These are phyloP conservation scores for Stachybotrys echinatus DNA, from an alignment of 2,329 filamentous ascomycete genomes.

Conservation along the genomic window DNA sequence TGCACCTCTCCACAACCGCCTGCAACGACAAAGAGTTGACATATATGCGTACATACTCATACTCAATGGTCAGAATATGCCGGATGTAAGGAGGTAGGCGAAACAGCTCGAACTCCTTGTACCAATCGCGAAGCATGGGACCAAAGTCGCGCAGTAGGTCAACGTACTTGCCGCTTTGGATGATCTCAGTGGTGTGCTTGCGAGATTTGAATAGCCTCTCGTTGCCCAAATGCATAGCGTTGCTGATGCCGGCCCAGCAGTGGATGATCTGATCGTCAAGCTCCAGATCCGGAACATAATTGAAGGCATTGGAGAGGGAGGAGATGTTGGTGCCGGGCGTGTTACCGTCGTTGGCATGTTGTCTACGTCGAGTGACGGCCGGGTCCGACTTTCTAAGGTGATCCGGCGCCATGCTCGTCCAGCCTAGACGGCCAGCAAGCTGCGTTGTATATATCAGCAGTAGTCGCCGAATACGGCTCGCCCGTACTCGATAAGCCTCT, in stretches of 20 bases:
- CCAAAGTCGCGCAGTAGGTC: constrained; percentile 76
- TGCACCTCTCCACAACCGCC: constrained; percentile 89
- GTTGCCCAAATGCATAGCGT: constrained; percentile 87
- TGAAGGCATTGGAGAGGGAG: constrained; percentile 53
- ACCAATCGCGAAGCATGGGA: constrained; percentile 74
- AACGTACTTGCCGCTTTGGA: constrained; percentile 80
- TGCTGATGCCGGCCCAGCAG: constrained; percentile 91
- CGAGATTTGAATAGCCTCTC: constrained; percentile 82
- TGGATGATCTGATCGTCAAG: constrained; percentile 68
- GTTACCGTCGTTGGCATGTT: constrained; percentile 47
- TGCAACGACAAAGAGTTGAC: constrained; percentile 92
- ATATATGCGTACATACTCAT: constrained; percentile 91
- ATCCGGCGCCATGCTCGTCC: constrained; percentile 88
- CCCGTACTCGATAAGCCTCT: constrained; percentile 69
- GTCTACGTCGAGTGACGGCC: constrained; percentile 45
- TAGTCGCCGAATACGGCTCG: constrained; percentile 76
- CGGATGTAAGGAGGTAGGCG: constrained; percentile 59
- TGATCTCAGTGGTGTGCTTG: constrained; percentile 82
- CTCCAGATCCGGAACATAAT: constrained; percentile 62
- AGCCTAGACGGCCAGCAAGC: constrained; percentile 84
- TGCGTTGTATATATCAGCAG: constrained; percentile 90
- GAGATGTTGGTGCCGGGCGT: constrained; percentile 57
- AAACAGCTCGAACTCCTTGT: constrained; percentile 74
- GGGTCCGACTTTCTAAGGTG: constrained; percentile 54
- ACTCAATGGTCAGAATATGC: constrained; percentile 87